These are phyloP conservation scores for Clathrus columnatus DNA, from an alignment of 768 basidiomycete genomes.

Conservation along the genomic window DNA sequence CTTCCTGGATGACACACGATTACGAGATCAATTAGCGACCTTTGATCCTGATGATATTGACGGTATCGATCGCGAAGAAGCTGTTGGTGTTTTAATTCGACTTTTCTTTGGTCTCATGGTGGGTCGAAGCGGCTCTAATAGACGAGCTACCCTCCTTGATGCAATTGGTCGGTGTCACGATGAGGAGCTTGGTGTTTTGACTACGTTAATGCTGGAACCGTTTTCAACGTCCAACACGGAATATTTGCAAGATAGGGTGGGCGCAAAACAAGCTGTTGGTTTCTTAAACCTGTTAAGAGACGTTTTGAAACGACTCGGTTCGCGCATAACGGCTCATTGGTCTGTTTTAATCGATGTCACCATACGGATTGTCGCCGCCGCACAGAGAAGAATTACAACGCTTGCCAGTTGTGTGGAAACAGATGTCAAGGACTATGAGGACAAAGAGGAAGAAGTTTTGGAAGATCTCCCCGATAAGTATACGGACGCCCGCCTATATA, in stretches of 20 bases:
- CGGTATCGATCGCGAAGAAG: constrained; percentile 46
- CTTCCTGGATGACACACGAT: constrained; percentile 76
- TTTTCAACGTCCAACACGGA: constrained; percentile 29
- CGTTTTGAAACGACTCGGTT: constrained; percentile 73
- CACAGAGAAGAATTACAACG: constrained; percentile 49
- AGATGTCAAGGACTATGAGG: constrained; percentile 29
- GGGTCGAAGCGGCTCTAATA: constrained; percentile 55
- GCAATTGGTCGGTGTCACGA: constrained; percentile 61
- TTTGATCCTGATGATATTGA: constrained; percentile 59
- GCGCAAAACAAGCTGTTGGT: constrained; percentile 58
- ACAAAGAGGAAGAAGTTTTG: constrained; percentile 29
- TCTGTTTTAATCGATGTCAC: constrained; percentile 62
- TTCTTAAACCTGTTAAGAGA: constrained; percentile 81
- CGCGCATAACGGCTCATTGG: constrained; percentile 63
- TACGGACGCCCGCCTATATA: constrained; percentile 18
- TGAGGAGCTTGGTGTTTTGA: constrained; percentile 65
- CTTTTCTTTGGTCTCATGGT: constrained; percentile 85
- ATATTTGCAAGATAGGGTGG: constrained; percentile 19
- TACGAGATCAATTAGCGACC: constrained; percentile 78
- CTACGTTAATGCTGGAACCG: constrained; percentile 82
- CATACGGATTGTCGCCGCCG: constrained; percentile 53
- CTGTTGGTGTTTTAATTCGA: constrained; percentile 64
- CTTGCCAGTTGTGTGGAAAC: constrained; percentile 20
- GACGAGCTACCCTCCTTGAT: constrained; percentile 67
- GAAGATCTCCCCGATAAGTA: constrained; percentile 29